Conservation (phyloP, 2,329 filamentous ascomycete species). For the Exophiala mesophila region DNA sequence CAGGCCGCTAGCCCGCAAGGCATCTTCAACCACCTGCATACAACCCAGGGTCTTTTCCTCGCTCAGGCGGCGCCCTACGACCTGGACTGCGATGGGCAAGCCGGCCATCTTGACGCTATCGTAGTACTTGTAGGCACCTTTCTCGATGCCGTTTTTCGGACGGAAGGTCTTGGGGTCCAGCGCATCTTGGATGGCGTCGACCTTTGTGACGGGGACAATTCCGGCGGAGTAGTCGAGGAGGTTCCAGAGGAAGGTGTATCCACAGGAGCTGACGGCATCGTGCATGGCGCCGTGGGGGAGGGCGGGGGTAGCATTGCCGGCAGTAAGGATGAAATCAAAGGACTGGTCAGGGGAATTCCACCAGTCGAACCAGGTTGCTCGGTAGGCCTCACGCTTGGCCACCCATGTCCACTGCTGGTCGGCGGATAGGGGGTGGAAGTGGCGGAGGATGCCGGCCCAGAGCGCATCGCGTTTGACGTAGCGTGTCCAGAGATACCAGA, state of each 20-base stretch:
- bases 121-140: conserved; percentile 81
- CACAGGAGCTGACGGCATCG: conserved; percentile 77
- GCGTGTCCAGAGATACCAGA: conserved; percentile 87
- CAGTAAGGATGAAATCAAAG: conserved; percentile 74
- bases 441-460: conserved; percentile 71
- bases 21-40: conserved; percentile 74
- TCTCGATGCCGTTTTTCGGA: conserved; percentile 70
- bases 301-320: conserved; percentile 86
- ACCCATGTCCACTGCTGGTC: conserved; percentile 81
- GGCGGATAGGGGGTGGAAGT: conserved; percentile 69
- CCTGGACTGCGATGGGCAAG: conserved; percentile 78
- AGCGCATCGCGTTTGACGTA: conserved; percentile 70
- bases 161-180: conserved; percentile 43
- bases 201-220: conserved; percentile 78
- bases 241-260: conserved; percentile 93
- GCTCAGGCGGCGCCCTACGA: conserved; percentile 72
- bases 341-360: conserved; percentile 66
- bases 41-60: conserved; percentile 82
- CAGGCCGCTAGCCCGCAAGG: conserved; percentile 54
- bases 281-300: conserved; percentile 83
- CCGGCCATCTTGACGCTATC: conserved; percentile 79
- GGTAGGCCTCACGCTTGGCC: conserved; percentile 69
- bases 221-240: conserved; percentile 83
- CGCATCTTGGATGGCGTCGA: conserved; percentile 66
- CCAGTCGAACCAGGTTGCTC: conserved; percentile 75